Base-by-base conservation (phyloP, 1,284 basidiomycete species). In the Trametes hirsuta region DNA sequence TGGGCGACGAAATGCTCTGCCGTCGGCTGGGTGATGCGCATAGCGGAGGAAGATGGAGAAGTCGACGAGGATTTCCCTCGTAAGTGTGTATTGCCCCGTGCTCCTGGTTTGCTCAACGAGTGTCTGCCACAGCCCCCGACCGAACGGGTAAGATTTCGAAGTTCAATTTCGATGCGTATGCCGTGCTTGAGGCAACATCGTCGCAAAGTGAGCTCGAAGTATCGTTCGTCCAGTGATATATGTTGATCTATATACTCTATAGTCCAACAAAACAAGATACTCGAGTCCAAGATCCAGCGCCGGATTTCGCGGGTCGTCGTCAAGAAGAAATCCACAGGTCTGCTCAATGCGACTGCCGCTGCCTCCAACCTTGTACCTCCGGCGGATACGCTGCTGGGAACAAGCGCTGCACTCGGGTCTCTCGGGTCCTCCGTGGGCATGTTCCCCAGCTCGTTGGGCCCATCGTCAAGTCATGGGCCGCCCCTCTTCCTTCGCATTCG, bases 61-160 rank as follows among this genome's bases (percentile, higher is more conserved):
- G 95, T 98, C 0, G 97, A 99, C 72, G 97, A 98, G 72, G 97
- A 99, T 75, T 99, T 97, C 70, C 97, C 97, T 34, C 88, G 94
- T 95, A 70, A 66, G 85, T 66, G 71, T 49, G 45, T 35, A 21
- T 12, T 3, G 40, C n/a, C 6, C 2, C 37, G 10, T 25, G 15
- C 12, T n/a, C 18, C 2, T 6, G 1, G 10, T 8, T 30, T n/a
- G 8, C 24, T 22, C 8, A 44, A 30, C 57, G 12, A 46, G 34
- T 49, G 18, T 34, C 15, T 25, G 12, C 35, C n/a, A 6, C 25
- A 95, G 95, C 96, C 1, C 90, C 97, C 11, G 97, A 98, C 72
- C 82, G 97, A 37, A 88, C 87, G 50, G 85, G 92, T 6, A 88
- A 90, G 68, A 88, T 97, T 14, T 84, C 87, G 37, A 95, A 94